These are phyloP conservation scores for Phytophthora rubi DNA, from an alignment of 352 stramenopile genomes.

Conservation along the genomic window DNA sequence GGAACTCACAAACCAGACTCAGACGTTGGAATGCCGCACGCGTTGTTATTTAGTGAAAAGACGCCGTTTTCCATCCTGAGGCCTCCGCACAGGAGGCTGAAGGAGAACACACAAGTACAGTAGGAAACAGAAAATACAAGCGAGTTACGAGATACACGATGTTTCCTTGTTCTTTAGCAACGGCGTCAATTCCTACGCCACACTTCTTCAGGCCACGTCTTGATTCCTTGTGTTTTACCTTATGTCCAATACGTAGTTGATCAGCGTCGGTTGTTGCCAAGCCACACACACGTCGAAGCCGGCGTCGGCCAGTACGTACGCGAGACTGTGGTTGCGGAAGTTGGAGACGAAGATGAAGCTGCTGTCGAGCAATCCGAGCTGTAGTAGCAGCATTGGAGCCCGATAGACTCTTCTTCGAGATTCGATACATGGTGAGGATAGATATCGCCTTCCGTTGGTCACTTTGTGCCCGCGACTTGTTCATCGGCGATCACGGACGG, in stretches of 20 bases:
- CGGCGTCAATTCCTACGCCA: slow-evolving; percentile 35
- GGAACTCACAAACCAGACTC: slow-evolving; percentile 16
- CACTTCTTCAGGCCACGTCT: slow-evolving; percentile 54
- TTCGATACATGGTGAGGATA: slow-evolving; percentile 62
- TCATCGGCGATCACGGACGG: slow-evolving; percentile 15
- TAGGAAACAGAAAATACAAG: slow-evolving; percentile 42
- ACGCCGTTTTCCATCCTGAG: slow-evolving; percentile 30
- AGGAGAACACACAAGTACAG: slow-evolving; percentile 35
- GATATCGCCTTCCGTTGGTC: slow-evolving; percentile 49
- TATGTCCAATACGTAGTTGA: slow-evolving; percentile 55
- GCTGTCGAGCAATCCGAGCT: slow-evolving; percentile 58
- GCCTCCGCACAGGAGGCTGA: slow-evolving; percentile 17
- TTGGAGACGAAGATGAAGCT: slow-evolving; percentile 60
- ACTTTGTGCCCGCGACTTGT: slow-evolving; percentile 40
- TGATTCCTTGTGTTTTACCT: slow-evolving; percentile 62
- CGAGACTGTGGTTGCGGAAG: slow-evolving; percentile 56
- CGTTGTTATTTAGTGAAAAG: slow-evolving; percentile 48
- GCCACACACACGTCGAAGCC: slow-evolving; percentile 69
- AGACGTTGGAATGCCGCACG: slow-evolving; percentile 20
- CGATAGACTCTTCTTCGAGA: slow-evolving; percentile 53
- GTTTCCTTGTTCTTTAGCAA: neutral
- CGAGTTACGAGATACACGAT: slow-evolving; percentile 13
- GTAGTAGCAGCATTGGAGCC: slow-evolving; percentile 27
- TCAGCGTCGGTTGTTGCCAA: slow-evolving; percentile 67
- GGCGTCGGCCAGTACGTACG: slow-evolving; percentile 54